Evolutionary conservation across 371 early-diverging fungal species (phyloP).

Genomic region (Mortierella sp.): DNA sequence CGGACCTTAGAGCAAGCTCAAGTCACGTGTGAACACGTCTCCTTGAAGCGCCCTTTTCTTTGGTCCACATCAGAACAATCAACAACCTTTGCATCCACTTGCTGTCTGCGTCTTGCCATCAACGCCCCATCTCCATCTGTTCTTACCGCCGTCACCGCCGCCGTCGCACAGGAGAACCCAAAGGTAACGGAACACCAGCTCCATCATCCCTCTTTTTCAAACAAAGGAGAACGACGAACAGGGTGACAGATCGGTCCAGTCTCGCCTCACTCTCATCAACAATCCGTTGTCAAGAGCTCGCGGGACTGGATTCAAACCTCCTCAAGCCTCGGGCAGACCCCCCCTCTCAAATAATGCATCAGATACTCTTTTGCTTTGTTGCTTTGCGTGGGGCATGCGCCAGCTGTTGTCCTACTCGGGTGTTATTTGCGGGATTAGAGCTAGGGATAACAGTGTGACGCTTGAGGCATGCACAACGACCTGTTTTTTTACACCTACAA

Average conservation of each 20-base stretch:
- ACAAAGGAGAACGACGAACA: not conserved
- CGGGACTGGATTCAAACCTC: not conserved
- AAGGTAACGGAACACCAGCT: not conserved
- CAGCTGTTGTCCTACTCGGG: not conserved
- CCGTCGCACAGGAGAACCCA: not conserved
- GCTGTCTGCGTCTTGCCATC: not conserved
- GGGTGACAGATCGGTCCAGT: not conserved
- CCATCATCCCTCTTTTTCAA: not conserved
- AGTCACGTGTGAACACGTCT: not conserved
- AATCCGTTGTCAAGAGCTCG: not conserved
- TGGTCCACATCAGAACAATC: not conserved
- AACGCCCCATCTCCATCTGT: not conserved
- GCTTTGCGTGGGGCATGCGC: not conserved
- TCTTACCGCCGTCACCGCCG: not conserved
- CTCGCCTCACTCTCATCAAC: not conserved
- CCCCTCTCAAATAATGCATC: not conserved
- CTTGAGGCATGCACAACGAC: not conserved
- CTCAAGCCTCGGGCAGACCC: not conserved
- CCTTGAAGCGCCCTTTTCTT: not conserved
- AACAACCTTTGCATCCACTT: not conserved
- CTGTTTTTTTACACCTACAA: not conserved
- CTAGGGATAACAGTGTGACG: slow-evolving; percentile 1
- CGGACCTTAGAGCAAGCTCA: not conserved
- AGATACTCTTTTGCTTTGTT: not conserved
- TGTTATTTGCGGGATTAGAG: not conserved